Base-by-base conservation (phyloP, 345 rosid genomes). In the Iberis pinnata region DNA sequence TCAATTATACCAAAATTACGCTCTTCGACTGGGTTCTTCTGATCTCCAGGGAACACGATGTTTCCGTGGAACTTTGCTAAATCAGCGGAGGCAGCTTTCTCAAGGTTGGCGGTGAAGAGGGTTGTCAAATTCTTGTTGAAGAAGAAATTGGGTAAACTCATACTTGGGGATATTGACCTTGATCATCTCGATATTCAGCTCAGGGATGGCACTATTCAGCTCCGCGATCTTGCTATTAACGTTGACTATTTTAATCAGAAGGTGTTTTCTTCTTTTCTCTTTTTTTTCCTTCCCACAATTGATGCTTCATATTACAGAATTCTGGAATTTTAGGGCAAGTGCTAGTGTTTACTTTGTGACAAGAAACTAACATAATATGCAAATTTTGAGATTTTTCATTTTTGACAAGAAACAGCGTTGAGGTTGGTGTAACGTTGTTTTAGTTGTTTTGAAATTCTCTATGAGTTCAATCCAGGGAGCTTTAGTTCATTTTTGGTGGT, bases 141-240 rank as follows among this genome's bases (percentile, higher is more conserved):
- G 92, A 92, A 92, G 86, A 92, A 88, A 51, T 45, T 92, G 46
- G 98, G 98, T 27, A 66, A 80, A 63, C 76, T 92, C 19, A 72
- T 92, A 15, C 67, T 81, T 20, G 98, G 95, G 1, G 98, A 92
- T 65, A 85, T 92, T 49, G 93, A 88, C 70, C 80, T 85, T 56
- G 86, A 81, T 44, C 96, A 92, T 70, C 98, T 92, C 15, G 96
- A 87, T 62, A 81, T 90, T 49, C 98, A 88, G 81, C 96, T 92
- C 33, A 22, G 73, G 0, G 70, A 88, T 18, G 98, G 98, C 27
- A 74, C 79, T 2, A 71, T 88, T 60, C 89, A 80, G 71, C 95
- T 92, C 58, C 57, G 22, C 56, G 98, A 90, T 56, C 79, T 90
- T 20, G 98, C 95, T 8, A 80, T 90, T 49, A 81, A 90, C 67